Percentiles rank a stretch among this genome's conserved stretches.
Evolutionary conservation across 1,284 basidiomycete species (phyloP).

Genomic region (Ustilago nuda): DNA sequence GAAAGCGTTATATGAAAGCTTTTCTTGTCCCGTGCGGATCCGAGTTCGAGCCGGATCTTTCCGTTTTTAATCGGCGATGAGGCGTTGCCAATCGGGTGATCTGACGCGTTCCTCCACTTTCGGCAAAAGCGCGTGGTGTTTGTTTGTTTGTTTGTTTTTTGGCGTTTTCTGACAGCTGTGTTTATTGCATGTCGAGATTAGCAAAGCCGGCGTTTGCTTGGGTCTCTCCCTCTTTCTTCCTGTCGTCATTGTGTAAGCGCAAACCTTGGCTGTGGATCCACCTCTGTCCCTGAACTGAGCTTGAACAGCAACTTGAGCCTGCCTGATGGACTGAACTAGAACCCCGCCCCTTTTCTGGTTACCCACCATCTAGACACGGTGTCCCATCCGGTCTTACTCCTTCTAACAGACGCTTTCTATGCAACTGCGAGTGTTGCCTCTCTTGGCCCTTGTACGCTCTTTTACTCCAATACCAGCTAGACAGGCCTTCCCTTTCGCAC

Average conservation of each 20-base stretch:
- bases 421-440: constrained; percentile 10
- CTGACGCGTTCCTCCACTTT: constrained; percentile 21
- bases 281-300: not conserved
- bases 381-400: not conserved
- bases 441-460: constrained; percentile 12
- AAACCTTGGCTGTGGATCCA: not conserved
- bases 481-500: not conserved
- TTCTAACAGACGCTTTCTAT: constrained; percentile 6
- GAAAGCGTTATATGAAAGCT: not conserved
- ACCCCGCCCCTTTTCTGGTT: not conserved
- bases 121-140: too few relatives aligned
- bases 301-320: not conserved
- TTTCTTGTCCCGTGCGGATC: constrained; percentile 9
- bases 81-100: constrained; percentile 10
- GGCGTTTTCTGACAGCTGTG: not conserved
- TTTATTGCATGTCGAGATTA: constrained; percentile 34
- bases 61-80: constrained; percentile 11
- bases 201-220: constrained; percentile 30
- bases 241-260: not conserved
- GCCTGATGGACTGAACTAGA: not conserved
- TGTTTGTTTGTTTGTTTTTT: too few relatives aligned
- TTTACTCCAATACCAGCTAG: not conserved
- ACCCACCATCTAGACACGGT: constrained; percentile 4
- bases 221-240: not conserved
- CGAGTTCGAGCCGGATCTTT: constrained; percentile 2